These are phyloP conservation scores for Salix brachista DNA, from an alignment of 345 rosid species.

Conservation along the genomic window DNA sequence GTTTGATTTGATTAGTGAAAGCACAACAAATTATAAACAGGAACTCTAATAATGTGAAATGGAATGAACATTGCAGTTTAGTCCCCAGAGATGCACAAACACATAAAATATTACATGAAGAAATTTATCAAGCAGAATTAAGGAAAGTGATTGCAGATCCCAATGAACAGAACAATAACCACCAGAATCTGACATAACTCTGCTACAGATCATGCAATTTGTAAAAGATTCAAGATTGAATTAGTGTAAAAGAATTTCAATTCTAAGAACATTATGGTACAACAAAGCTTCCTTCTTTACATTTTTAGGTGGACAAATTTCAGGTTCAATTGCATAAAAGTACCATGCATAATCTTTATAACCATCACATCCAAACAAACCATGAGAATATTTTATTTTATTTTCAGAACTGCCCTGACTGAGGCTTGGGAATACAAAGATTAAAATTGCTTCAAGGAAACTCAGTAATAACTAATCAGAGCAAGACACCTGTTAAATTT, in stretches of 20 bases:
- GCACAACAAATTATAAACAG: neutral
- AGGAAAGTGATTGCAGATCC: too few species aligned
- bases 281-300: too few species aligned
- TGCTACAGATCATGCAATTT: neutral
- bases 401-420: too few species aligned
- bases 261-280: neutral
- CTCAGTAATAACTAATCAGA: too few species aligned
- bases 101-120: neutral
- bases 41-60: neutral
- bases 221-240: neutral
- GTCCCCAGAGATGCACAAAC: neutral
- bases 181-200: neutral
- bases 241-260: neutral
- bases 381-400: too few species aligned
- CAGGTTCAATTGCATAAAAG: neutral
- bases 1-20: conserved; percentile 18
- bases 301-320: neutral
- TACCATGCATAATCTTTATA: too few species aligned
- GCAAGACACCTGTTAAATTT: too few species aligned
- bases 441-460: too few species aligned
- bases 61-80: neutral
- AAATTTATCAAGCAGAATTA: neutral
- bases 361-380: too few species aligned
- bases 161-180: neutral
- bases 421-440: too few species aligned